phyloP scores from a whole-genome alignment of 306 rosid genomes.

The Cucumis hystrix region DNA sequence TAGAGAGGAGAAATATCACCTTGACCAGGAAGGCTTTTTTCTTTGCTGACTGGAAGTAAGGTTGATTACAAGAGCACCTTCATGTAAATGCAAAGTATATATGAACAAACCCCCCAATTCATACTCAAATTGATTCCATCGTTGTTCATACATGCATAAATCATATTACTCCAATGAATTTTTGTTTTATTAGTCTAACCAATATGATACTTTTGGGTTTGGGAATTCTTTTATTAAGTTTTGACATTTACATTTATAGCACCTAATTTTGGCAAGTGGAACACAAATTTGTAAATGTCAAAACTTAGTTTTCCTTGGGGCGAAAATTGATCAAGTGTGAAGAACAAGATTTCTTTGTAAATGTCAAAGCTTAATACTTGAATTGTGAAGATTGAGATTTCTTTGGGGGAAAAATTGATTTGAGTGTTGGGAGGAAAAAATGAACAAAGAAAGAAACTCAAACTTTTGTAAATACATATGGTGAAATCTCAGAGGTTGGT shows the following conservation, averaged over 20 bases:
- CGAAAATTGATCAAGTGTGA: too few relatives aligned
- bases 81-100: not conserved
- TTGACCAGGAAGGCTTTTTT: not conserved
- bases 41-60: not conserved
- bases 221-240: not conserved
- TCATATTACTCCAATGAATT: not conserved
- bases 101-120: conserved; percentile 2
- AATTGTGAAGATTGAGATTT: not conserved
- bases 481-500: not conserved
- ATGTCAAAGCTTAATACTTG: too few relatives aligned
- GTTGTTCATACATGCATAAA: not conserved
- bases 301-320: too few relatives aligned
- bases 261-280: not conserved
- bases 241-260: not conserved
- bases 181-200: not conserved
- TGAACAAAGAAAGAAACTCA: not conserved
- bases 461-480: not conserved
- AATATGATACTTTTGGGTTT: not conserved
- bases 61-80: not conserved
- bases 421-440: too few relatives aligned
- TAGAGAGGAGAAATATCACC: not conserved
- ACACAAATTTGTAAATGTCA: too few relatives aligned
- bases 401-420: too few relatives aligned
- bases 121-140: not conserved
- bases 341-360: too few relatives aligned